These are phyloP conservation scores for Globisporangium cylindrosporum DNA, from an alignment of 352 stramenopile species.

Conservation along the genomic window DNA sequence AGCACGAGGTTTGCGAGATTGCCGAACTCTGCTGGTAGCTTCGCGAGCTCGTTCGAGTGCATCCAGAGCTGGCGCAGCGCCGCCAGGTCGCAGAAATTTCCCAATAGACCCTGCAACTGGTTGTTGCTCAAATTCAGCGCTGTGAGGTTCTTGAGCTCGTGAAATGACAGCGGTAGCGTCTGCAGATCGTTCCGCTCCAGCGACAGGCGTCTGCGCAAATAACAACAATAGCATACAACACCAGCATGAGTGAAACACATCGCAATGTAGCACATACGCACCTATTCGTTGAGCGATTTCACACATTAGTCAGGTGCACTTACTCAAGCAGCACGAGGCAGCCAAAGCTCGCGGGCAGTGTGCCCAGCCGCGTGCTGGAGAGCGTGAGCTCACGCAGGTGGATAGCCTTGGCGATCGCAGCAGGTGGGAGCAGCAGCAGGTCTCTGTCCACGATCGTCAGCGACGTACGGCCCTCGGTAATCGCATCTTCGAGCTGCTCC, in stretches of 20 bases:
- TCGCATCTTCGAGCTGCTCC: conserved; percentile 36
- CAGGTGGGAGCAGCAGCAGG: conserved; percentile 42
- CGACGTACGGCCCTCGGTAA: conserved; percentile 16
- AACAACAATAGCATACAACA: neutral
- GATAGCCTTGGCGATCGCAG: conserved; percentile 32
- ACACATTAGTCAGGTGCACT: neutral
- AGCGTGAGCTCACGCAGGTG: conserved; percentile 47
- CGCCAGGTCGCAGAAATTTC: conserved; percentile 50
- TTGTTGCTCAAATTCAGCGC: conserved; percentile 48
- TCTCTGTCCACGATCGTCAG: conserved; percentile 35
- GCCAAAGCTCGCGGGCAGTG: conserved; percentile 50
- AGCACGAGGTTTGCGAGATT: conserved; percentile 32
- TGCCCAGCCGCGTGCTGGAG: conserved; percentile 26
- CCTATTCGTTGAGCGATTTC: no score
- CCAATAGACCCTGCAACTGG: conserved; percentile 34
- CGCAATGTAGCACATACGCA: no score
- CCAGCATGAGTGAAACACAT: neutral
- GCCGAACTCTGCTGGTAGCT: conserved; percentile 24
- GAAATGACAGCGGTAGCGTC: conserved; percentile 53
- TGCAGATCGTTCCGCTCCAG: conserved; percentile 52
- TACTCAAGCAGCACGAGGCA: conserved; percentile 50
- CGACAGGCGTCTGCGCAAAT: conserved; percentile 35
- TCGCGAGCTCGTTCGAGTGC: conserved; percentile 19
- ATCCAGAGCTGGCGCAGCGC: conserved; percentile 38
- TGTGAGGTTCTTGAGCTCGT: conserved; percentile 33